These are phyloP conservation scores for Euclidium syriacum DNA, from an alignment of 345 rosid genomes.

Conservation along the genomic window DNA sequence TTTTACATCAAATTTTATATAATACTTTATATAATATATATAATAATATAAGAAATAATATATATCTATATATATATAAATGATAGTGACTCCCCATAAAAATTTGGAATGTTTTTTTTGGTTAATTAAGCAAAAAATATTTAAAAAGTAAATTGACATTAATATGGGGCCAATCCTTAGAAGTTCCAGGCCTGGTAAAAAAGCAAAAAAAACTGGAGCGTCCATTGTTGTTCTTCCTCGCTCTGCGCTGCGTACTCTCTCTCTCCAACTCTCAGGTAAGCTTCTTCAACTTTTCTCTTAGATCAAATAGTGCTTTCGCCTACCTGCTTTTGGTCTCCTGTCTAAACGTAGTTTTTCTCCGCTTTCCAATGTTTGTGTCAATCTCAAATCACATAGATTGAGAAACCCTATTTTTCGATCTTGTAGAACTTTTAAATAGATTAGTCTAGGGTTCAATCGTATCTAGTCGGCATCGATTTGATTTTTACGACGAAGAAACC, in stretches of 20 bases:
- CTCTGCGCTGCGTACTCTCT: neutral
- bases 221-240: neutral
- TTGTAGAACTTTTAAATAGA: neutral
- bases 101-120: too few species aligned
- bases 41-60: too few species aligned
- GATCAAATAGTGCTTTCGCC: neutral
- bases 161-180: slow-evolving; percentile 1
- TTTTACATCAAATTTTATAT: too few species aligned
- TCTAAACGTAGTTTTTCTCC: too few species aligned
- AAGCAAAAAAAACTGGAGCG: neutral
- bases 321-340: neutral
- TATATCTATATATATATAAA: too few species aligned
- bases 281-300: neutral
- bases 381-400: neutral
- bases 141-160: too few species aligned
- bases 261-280: slow-evolving; percentile 13
- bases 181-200: neutral
- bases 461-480: neutral
- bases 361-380: neutral
- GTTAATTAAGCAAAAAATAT: too few species aligned
- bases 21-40: too few species aligned
- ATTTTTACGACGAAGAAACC: neutral
- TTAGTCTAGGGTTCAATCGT: neutral
- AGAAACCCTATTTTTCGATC: neutral
- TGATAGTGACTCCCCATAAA: too few species aligned